Conservation (phyloP, 306 rosid genomes). For the Benincasa hispida region DNA sequence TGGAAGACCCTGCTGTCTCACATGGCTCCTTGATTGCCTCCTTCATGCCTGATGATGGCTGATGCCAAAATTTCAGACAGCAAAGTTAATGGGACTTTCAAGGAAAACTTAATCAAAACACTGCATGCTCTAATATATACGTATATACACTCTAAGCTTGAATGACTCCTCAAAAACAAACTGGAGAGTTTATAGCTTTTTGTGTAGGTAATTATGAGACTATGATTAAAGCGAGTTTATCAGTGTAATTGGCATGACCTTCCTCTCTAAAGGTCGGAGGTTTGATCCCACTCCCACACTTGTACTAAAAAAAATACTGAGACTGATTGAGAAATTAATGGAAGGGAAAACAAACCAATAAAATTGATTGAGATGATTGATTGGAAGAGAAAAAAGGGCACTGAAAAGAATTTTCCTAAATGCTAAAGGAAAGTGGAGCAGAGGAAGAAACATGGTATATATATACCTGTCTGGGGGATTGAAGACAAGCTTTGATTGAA, state of each 20-base stretch:
- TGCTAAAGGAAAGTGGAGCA: not conserved
- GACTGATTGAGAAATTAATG: too few species aligned
- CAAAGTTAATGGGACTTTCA: not conserved
- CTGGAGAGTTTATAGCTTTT: too few species aligned
- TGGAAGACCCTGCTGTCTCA: conserved; percentile 33
- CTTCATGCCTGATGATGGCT: conserved; percentile 26
- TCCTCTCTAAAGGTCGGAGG: too few species aligned
- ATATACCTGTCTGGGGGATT: conserved; percentile 53
- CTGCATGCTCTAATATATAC: too few species aligned
- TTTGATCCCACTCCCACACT: too few species aligned
- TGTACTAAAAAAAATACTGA: too few species aligned
- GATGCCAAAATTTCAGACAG: not conserved
- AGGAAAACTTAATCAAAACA: not conserved
- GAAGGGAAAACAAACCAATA: too few species aligned
- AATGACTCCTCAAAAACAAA: too few species aligned
- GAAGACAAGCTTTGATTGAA: conserved; percentile 36
- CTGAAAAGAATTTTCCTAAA: not conserved
- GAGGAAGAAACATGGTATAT: not conserved
- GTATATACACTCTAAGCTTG: too few species aligned
- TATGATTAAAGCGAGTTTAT: too few species aligned
- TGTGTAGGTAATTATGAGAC: too few species aligned
- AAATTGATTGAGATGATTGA: not conserved
- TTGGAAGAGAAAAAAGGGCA: not conserved
- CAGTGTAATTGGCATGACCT: too few species aligned
- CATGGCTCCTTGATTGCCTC: conserved; percentile 23